Conservation (phyloP, 257 asterid species). For the Solanum verrucosum region DNA sequence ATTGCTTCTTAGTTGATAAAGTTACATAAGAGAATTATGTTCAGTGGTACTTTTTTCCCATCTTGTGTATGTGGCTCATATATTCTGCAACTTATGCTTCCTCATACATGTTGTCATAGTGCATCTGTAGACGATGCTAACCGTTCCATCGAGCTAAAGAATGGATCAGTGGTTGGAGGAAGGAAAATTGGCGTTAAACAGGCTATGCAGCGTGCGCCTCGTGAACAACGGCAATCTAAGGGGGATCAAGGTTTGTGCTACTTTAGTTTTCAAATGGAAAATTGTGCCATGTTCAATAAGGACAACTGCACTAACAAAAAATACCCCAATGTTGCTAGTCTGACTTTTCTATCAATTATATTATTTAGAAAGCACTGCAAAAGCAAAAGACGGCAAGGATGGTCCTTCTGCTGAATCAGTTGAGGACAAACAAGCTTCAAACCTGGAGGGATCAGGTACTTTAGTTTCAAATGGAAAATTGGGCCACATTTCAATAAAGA, state of each 20-base stretch:
- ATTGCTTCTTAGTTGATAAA: neutral
- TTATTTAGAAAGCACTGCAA: constrained; percentile 27
- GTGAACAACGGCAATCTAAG: constrained; percentile 64
- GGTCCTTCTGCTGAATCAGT: constrained; percentile 14
- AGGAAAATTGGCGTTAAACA: constrained; percentile 74
- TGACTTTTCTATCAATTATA: neutral
- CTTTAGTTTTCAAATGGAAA: neutral
- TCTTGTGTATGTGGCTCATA: neutral
- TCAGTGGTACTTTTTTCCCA: neutral
- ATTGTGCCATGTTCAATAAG: neutral
- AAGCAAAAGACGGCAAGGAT: constrained; percentile 22
- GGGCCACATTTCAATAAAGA: neutral
- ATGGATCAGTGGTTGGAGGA: constrained; percentile 69
- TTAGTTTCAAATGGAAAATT: neutral
- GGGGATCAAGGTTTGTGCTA: constrained; percentile 50
- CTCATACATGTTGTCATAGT: constrained; percentile 23
- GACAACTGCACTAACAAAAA: neutral
- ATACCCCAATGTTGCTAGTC: neutral
- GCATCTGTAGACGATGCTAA: constrained; percentile 81
- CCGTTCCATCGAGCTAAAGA: constrained; percentile 74
- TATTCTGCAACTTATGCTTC: neutral
- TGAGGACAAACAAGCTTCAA: constrained; percentile 30
- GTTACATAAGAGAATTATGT: neutral
- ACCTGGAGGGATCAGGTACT: constrained; percentile 33
- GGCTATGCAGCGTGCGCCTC: constrained; percentile 80